Base-by-base conservation (phyloP, 1,139 yeast genomes). In the Taiozyma sp. region DNA sequence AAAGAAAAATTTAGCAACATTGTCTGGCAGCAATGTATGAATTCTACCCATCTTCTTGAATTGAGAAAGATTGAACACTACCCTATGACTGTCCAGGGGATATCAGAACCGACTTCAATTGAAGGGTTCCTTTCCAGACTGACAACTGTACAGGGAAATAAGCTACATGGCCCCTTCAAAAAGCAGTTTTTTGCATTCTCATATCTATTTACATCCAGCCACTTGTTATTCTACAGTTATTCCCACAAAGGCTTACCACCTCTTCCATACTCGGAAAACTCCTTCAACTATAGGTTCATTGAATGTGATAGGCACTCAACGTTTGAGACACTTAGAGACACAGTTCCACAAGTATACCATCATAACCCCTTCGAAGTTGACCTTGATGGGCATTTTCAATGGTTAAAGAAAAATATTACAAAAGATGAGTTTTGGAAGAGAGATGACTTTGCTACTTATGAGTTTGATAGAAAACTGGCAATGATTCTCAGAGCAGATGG, bases 111-210 rank as follows among this genome's bases (percentile, higher is more conserved):
- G 2, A 8, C 50, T 3, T 56, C 61, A 16, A 41, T 59, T 45
- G 62, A 59, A 47, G 97, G 97, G 0, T 89, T 87, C 64, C 66
- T 90, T 14, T 72, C 80, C 2, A 74, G 87, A 48, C 65, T 87
- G 43, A 74, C 87, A 0, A 75, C 80, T 46, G 74, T 78, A 58
- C 61, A 67, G 7, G 92, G 91, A 0, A 62, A 69, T 43, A 68
- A 71, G 48, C 65, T 57, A 28, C 63, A 70, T 36, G 54, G 68
- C 34, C 48, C 65, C 54, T 57, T 76, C 16, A 69, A 79, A 10
- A 73, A 80, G 47, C 70, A 79, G 16, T 76, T 80, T 54, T 76
- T 77, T 61, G 79, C 78, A 54, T 66, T 81, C 44, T 76, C 78
- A 57, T 92, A 90, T 66, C 80, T 87, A 57, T 82, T 74, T 60